A percentile compares a stretch with the other conserved stretches of the same genome.
Evolutionary conservation across 768 basidiomycete species (phyloP).

Genomic region (Leccinum subtestaceum): DNA sequence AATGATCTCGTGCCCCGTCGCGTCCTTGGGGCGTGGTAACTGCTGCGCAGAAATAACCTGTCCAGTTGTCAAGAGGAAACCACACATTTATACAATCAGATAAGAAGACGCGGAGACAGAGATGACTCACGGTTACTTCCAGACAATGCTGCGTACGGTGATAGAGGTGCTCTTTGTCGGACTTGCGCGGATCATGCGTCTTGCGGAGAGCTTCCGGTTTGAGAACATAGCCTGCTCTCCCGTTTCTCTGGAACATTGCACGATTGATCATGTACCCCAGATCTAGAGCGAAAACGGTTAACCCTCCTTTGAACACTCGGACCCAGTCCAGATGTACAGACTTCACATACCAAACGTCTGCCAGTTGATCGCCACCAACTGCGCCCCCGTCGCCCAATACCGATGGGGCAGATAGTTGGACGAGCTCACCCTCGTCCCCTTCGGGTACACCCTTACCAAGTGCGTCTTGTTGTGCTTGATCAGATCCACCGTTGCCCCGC

Average conservation of each 20-base stretch:
- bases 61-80: background rate
- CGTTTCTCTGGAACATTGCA: constrained; percentile 93
- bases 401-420: constrained; percentile 87
- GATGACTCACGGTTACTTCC: constrained; percentile 53
- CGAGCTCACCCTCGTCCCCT: constrained; percentile 75
- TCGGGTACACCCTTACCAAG: constrained; percentile 83
- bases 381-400: constrained; percentile 87
- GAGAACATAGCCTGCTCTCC: constrained; percentile 84
- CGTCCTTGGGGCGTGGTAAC: constrained; percentile 71
- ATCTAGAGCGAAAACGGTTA: constrained; percentile 47
- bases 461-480: constrained; percentile 86
- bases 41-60: constrained; percentile 88
- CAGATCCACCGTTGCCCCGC: constrained; percentile 45
- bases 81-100: background rate
- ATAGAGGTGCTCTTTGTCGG: constrained; percentile 55
- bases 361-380: constrained; percentile 95
- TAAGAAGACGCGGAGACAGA: background rate
- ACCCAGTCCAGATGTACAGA: background rate
- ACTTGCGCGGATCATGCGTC: constrained; percentile 47
- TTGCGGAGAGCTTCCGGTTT: constrained; percentile 77
- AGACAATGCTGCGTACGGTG: constrained; percentile 57
- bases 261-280: constrained; percentile 89
- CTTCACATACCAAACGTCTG: constrained; percentile 80
- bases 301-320: background rate
- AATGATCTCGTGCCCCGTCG: constrained; percentile 56